Base-by-base conservation (phyloP, 441 rosid genomes). In the Biscutella laevigata region DNA sequence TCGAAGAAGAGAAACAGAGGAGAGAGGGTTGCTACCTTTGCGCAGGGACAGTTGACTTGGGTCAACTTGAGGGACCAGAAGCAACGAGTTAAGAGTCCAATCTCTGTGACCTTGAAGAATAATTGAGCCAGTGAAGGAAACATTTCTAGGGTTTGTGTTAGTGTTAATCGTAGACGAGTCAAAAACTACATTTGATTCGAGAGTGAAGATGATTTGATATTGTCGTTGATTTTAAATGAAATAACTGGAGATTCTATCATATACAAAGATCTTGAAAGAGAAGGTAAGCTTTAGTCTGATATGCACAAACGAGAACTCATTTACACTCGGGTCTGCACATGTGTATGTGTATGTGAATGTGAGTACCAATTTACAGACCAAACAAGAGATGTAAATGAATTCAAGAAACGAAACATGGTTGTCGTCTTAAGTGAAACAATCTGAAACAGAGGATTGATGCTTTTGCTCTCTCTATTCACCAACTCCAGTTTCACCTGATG, bases 11-110 rank as follows among this genome's bases (percentile, higher is more conserved):
- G 70, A 61, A 66, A 28, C 26, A 61, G 45, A 56, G 67, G 53
- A 58, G 55, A 13, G 43, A 67, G 51, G 22, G 59, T 39, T 41
- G 53, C 34, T 29, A 67, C 34, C 60, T 76, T 54, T 51, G 79
- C 74, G 37, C 74, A 87, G 66, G 96, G 96, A 35, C 77, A 84
- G 28, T 51, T 91, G 82, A 76, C 84, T 52, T 87, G 98, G 98
- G 78, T 74, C 47, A 58, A 78, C 71, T 76, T 84, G 37, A 37
- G 59, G 32, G 54, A 74, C 45, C 47, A 54, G 40, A 63, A 62
- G 70, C 71, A 75, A 62, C 66, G 77, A 61, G 90, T 87, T 36
- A 80, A 74, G 57, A 91, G 95, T 51, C 96, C 98, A 67, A 78
- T 91, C 56, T 78, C 95, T 20, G 90, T 87, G 59, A 84, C 90